Conservation (phyloP, 495 filamentous ascomycete genomes). For the Achaetomiella virescens region DNA sequence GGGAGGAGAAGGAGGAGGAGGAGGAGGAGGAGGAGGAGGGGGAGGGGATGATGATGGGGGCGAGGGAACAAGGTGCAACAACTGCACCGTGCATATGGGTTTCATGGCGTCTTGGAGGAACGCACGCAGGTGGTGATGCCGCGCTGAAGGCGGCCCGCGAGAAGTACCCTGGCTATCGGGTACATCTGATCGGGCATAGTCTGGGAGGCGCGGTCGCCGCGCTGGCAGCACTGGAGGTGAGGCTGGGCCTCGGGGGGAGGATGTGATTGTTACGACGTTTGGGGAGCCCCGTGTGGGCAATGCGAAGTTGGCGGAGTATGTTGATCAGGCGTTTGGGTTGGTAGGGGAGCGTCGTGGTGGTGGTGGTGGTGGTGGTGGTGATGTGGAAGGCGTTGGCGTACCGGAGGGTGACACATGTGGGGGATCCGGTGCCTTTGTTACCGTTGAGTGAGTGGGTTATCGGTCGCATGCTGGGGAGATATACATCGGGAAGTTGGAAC, state of each 20-base stretch:
- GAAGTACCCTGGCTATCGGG: slow-evolving; percentile 60
- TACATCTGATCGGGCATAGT: slow-evolving; percentile 82
- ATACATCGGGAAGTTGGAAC: slow-evolving; percentile 63
- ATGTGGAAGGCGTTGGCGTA: slow-evolving; percentile 42
- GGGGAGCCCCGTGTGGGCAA: slow-evolving; percentile 89
- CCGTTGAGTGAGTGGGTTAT: slow-evolving; percentile 83
- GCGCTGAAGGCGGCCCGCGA: slow-evolving; percentile 48
- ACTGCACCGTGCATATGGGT: slow-evolving; percentile 88
- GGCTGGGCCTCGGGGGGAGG: slow-evolving; percentile 51
- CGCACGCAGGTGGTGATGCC: slow-evolving; percentile 60
- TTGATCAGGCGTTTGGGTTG: slow-evolving; percentile 61
- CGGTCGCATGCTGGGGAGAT: slow-evolving; percentile 78
- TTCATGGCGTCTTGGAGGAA: slow-evolving; percentile 79
- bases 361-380: too few species aligned
- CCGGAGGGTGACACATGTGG: slow-evolving; percentile 74
- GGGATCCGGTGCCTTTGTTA: slow-evolving; percentile 85
- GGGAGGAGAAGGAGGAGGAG: slow-evolving; percentile 22
- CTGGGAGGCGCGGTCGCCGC: slow-evolving; percentile 89
- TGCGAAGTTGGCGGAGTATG: slow-evolving; percentile 56
- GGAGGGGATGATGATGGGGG: too few species aligned
- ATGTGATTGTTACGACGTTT: slow-evolving; percentile 74
- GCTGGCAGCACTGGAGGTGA: slow-evolving; percentile 70
- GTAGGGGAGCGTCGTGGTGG: too few species aligned
- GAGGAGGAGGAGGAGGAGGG: too few species aligned
- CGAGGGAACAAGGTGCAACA: too few species aligned